phyloP scores from a whole-genome alignment of 352 stramenopile genomes.

The Phytophthora capsici region DNA sequence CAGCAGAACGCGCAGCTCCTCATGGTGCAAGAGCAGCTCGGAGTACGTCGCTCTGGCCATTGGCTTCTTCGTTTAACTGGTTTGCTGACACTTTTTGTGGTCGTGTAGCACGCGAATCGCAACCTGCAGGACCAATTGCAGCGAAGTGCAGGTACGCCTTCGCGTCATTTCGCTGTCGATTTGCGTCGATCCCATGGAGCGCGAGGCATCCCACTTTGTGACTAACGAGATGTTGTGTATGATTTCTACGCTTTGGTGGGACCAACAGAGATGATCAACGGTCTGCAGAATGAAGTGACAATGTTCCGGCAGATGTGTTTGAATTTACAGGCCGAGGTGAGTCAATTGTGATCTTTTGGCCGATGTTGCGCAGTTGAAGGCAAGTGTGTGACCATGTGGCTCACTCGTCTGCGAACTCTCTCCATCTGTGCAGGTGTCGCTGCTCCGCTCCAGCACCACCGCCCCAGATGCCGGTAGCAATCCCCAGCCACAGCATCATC shows the following conservation, averaged over 20 bases:
- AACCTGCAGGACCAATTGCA: conserved; percentile 74
- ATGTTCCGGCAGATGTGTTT: conserved; percentile 88
- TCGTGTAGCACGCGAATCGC: conserved; percentile 63
- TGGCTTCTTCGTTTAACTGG: not conserved
- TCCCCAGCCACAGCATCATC: conserved; percentile 31
- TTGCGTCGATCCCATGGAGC: conserved; percentile 12
- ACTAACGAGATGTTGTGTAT: conserved; percentile 25
- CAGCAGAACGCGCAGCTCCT: conserved; percentile 74
- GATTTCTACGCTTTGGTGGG: conserved; percentile 20
- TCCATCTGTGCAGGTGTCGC: conserved; percentile 44
- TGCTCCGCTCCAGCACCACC: conserved; percentile 36
- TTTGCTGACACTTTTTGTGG: conserved; percentile 6
- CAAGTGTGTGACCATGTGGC: conserved; percentile 24
- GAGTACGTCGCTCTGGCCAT: conserved; percentile 41
- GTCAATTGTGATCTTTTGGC: conserved; percentile 19
- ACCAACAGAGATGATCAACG: conserved; percentile 60
- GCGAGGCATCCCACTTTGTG: not conserved
- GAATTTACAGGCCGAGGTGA: conserved; percentile 78
- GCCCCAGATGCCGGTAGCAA: conserved; percentile 25
- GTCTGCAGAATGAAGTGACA: conserved; percentile 78
- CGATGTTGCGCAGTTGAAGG: conserved; percentile 16
- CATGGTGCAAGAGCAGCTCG: conserved; percentile 67
- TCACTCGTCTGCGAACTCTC: conserved; percentile 30
- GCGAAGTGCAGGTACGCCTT: conserved; percentile 55
- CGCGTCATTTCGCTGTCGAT: conserved; percentile 18